Base-by-base conservation (phyloP, 352 stramenopile species). In the Globisporangium yorkense region DNA sequence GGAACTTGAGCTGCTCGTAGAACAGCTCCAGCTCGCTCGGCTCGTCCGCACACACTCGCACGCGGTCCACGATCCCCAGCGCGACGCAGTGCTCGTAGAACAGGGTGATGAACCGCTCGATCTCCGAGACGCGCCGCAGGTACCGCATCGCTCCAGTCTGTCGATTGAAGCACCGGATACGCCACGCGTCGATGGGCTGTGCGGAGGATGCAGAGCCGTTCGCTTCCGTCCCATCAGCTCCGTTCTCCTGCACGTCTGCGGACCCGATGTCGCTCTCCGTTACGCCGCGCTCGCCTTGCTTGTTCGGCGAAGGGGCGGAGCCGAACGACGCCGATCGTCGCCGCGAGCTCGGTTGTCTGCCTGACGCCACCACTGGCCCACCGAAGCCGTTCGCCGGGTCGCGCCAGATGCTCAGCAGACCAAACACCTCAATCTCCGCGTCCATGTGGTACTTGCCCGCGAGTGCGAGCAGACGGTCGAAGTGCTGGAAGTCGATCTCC, bases 1-100 rank as follows among this genome's bases (percentile, higher is more conserved):
- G 60, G 33, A 88, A 92, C 44, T 67, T 62, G 56, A 89, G 69
- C 59, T 92, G 82, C 27, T 74, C 73, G 56, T 86, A 67, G 54
- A 92, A 90, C 7, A 79, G 54, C 5, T 59, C 45, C 21, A 88
- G 50, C 7, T 88, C 70, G 31, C 64, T 72, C 1, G 82, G 82
- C 59, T 92, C 82, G 54, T 92, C 82, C 1, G 82, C 82, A 41
- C 82, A 92, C 24, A 92, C 64, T 3, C 82, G 77, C 39, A 92
- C 73, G 9, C 72, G 76, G 53, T 89, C 82, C 0, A 77, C 75
- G 45, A 92, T 62, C 2, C 72, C 65, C 13, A 80, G 67, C 2
- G 62, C 61, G 18, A 87, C 68, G 53, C 77, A 92, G 45, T 90
- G 80, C 21, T 72, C 72, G 50, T 92, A 84, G 39, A 92, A 75